Evolutionary conservation across 2,329 filamentous ascomycete genomes (phyloP).

Genomic region (Ophiognomonia clavigignenti-juglandacearum): DNA sequence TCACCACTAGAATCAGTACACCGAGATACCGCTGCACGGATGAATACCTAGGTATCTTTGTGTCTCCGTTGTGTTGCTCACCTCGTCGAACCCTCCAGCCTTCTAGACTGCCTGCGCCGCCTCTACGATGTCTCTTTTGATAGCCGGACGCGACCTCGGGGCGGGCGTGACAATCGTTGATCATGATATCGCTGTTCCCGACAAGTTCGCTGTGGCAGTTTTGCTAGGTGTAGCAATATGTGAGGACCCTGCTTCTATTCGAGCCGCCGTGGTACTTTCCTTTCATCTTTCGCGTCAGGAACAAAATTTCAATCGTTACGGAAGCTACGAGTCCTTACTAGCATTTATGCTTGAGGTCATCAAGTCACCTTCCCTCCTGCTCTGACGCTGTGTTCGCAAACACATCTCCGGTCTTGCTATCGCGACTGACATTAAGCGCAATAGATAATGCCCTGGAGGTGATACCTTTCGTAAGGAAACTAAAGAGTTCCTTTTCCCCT

Average conservation of each 20-base stretch:
- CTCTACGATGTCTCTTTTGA: not conserved
- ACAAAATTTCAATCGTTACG: too few species aligned
- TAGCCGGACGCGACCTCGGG: not conserved
- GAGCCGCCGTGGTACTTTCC: too few species aligned
- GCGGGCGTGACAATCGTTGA: not conserved
- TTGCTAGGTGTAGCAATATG: slow-evolving; percentile 11
- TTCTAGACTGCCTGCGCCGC: not conserved
- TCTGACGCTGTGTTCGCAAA: not conserved
- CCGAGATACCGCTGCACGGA: too few species aligned
- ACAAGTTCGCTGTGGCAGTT: slow-evolving; percentile 9
- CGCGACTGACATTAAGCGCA: not conserved
- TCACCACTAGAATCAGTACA: too few species aligned
- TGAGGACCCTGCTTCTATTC: not conserved
- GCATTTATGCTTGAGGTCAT: not conserved
- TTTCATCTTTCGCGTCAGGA: not conserved
- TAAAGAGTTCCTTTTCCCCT: too few species aligned
- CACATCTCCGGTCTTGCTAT: not conserved
- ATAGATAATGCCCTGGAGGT: not conserved
- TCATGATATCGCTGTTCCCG: not conserved
- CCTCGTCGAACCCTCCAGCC: not conserved
- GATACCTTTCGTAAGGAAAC: too few species aligned
- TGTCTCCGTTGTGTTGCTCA: too few species aligned
- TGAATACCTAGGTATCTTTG: too few species aligned
- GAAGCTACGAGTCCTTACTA: too few species aligned
- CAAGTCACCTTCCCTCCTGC: not conserved